A percentile compares a stretch with the other conserved stretches of the same genome.
These are phyloP conservation scores for Syzygium malaccense DNA, from an alignment of 441 rosid genomes.

Conservation along the genomic window DNA sequence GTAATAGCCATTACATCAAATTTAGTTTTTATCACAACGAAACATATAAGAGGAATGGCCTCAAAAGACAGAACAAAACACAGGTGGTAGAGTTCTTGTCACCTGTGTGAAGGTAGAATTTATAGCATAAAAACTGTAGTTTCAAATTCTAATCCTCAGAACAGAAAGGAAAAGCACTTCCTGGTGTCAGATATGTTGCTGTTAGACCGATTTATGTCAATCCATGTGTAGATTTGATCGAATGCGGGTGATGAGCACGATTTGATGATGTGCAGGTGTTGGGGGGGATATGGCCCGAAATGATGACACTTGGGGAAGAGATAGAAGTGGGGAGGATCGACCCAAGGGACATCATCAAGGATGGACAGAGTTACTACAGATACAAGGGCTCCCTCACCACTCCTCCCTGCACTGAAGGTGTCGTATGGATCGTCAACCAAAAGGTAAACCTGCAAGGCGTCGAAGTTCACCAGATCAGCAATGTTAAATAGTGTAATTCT, in stretches of 20 bases:
- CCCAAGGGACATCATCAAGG: constrained; percentile 25
- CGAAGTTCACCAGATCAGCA: neutral
- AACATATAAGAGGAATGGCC: neutral
- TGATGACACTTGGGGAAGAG: constrained; percentile 3
- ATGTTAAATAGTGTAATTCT: neutral
- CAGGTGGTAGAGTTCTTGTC: neutral
- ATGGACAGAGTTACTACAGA: constrained; percentile 30
- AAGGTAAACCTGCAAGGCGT: constrained; percentile 13
- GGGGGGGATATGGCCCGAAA: neutral
- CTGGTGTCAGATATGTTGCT: neutral
- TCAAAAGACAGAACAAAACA: neutral
- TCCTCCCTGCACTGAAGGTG: constrained; percentile 66
- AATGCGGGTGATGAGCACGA: neutral
- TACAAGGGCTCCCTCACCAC: constrained; percentile 51
- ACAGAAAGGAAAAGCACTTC: neutral
- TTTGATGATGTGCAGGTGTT: constrained; percentile 15
- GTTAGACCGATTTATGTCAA: neutral
- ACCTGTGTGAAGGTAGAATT: neutral
- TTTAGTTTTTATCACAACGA: neutral
- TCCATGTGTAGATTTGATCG: neutral
- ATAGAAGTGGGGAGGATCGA: constrained; percentile 28
- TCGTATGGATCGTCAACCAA: constrained; percentile 41
- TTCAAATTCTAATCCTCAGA: neutral
- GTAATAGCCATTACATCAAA: neutral
- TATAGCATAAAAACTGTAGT: neutral